Conservation (phyloP, 371 early-diverging fungal species). For the Polyrhizophydium stewartii region DNA sequence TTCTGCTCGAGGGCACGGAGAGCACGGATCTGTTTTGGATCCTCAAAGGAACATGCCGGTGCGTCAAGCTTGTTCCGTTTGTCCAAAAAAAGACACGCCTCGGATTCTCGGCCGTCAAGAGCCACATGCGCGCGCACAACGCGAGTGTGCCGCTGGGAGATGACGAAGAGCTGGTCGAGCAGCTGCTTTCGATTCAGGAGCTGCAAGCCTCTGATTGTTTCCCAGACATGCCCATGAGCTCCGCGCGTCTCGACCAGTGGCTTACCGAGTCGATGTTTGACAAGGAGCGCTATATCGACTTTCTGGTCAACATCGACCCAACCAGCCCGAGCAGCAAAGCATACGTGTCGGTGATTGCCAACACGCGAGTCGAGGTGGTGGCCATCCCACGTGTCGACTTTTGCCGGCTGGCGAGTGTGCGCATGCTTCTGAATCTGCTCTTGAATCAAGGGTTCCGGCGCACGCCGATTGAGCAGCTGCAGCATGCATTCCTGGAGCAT, state of each 20-base stretch:
- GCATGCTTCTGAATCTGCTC: slow-evolving; percentile 17
- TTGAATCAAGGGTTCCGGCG: slow-evolving; percentile 8
- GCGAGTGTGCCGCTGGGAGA: not conserved
- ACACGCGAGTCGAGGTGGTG: slow-evolving; percentile 19
- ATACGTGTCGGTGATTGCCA: slow-evolving; percentile 24
- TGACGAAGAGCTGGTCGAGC: slow-evolving; percentile 20
- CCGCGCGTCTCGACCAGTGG: slow-evolving; percentile 5
- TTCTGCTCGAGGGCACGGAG: slow-evolving; percentile 24
- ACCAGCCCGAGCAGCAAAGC: slow-evolving; percentile 9
- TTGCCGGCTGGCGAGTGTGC: slow-evolving; percentile 13
- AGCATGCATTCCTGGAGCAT: slow-evolving; percentile 14
- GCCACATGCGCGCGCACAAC: slow-evolving; percentile 12
- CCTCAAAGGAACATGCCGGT: slow-evolving; percentile 19
- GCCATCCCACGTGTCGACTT: slow-evolving; percentile 23
- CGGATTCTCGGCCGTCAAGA: slow-evolving; percentile 3
- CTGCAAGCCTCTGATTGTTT: slow-evolving; percentile 20
- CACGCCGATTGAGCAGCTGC: slow-evolving; percentile 15
- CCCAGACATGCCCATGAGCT: slow-evolving; percentile 18
- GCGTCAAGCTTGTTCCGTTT: slow-evolving; percentile 25
- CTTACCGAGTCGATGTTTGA: slow-evolving; percentile 1
- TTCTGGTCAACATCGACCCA: not conserved
- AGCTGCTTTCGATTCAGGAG: slow-evolving; percentile 20
- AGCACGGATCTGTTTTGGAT: slow-evolving; percentile 21
- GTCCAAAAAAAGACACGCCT: slow-evolving; percentile 12
- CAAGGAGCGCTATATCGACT: not conserved